Evolutionary conservation across 164 flowering plant species (phyloP), one percentile per base, ranked within the genome.

Genomic region (Magnolia sinica): DNA sequence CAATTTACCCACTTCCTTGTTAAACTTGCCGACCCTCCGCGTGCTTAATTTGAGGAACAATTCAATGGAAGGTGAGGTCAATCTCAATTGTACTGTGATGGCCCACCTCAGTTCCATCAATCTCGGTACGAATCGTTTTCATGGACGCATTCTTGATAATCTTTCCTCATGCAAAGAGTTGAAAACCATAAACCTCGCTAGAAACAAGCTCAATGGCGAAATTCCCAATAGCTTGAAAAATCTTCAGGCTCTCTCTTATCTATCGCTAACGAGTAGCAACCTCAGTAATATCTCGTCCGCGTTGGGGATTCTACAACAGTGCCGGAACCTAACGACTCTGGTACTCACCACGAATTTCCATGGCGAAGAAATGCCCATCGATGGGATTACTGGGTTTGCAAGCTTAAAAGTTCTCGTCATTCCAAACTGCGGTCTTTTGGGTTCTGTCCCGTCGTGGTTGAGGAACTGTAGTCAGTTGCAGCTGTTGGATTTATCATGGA

Each of bases 401-500:
- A 82, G 73, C 20, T 79, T 91, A 13, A 85, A 81, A 75, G 87
- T 76, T 24, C 88, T 92, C 1, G 78, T 87, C 13, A 84, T 90
- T 72, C 87, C 92, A n/a, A 85, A 78, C 69, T 87, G 96, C 66
- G 51, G 85, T 9, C 64, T 76, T 18, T 22, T 7, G 24, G 83
- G 85, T 52, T 16, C 55, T 14, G 70, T 83, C 50, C 78, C 68
- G 4, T 10, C 58, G 31, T 73, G 63, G 51, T 70, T 82, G n/a
- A 80, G 76, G 1, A 19, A 75, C 3, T 77, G 69, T 75, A 72
- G 49, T 29, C 73, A 81, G 11, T 77, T 90, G 84, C 88, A 87
- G 82, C 49, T 91, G 74, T 64, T 91, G 79, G 95, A 91, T 79
- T 72, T 91, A 20, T 91, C 95, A 0, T 89, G 90, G 92, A 91